Percentiles rank a stretch among this genome's conserved stretches.
These are phyloP conservation scores for Scutellaria minor DNA, from an alignment of 257 asterid species.

Conservation along the genomic window DNA sequence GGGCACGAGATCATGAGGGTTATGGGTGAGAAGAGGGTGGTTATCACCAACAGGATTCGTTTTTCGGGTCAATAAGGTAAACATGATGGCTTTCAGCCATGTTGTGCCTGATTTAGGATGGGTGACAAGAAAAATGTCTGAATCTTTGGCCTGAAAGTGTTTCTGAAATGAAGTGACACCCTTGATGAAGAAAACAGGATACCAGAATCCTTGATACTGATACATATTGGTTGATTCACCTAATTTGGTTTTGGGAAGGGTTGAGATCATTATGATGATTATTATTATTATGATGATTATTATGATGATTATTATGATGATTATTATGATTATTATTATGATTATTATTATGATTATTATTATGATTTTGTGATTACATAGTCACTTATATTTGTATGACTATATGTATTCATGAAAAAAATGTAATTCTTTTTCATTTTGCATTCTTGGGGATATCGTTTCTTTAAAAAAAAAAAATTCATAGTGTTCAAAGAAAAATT, in stretches of 20 bases:
- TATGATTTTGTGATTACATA: no score
- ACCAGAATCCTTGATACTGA: not conserved
- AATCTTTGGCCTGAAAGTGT: not conserved
- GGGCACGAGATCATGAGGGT: not conserved
- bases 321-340: no score
- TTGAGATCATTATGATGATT: no score
- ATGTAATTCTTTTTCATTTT: no score
- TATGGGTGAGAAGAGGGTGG: not conserved
- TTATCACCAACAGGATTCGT: not conserved
- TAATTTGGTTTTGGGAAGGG: not conserved
- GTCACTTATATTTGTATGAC: no score
- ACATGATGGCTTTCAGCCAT: not conserved
- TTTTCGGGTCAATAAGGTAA: not conserved
- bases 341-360: no score
- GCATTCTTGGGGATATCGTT: no score
- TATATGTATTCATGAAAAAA: no score
- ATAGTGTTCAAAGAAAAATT: no score
- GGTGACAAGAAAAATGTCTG: not conserved
- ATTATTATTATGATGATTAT: no score
- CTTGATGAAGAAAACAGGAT: not conserved
- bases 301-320: no score
- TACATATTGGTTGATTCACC: not conserved
- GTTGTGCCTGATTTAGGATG: not conserved
- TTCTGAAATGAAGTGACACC: not conserved
- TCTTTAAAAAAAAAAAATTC: no score